Evolutionary conservation across 2,329 filamentous ascomycete species (phyloP), one percentile per base, ranked within the genome.

Genomic region (Incumbomyces lentus): DNA sequence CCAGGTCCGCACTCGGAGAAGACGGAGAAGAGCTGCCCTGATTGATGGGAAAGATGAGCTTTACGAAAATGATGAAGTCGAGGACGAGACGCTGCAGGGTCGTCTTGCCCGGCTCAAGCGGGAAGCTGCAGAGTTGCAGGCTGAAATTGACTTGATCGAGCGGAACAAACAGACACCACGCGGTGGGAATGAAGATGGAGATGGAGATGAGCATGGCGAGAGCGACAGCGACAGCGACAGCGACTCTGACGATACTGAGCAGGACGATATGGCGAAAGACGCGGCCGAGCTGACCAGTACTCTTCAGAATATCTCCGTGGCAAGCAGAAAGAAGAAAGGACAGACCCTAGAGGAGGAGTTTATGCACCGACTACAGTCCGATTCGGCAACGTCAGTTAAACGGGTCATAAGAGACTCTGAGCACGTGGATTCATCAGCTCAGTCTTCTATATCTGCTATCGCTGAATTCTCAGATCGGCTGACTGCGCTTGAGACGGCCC

Each of bases 401-500:
- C 46, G 49, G 6, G 40, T 51, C 29, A 45, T 43, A 2, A 44
- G 36, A 14, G 17, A 45, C 2, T 17, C 52, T 31, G 47, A 52
- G 44, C 36, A 60, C 4, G 52, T 62, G 2, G 29, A 38, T 8
- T 14, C 22, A 8, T 34, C 38, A 6, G 33, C 42, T 18, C 81
- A 70, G 37, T 74, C 65, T 41, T 85, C 19, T 72, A 95, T 31
- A 79, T 81, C 30, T 85, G 88, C 63, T 83, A 86, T 56, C 6
- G 86, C 89, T 18, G 84, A 92, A 52, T 95, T 98, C 58, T 90
- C 96, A 61, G 75, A 78, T 26, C 79, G 92, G 4, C 76, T 98
- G 16, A 70, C 82, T 2, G 70, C 84, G 26, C 71, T 98, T 40
- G 92, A 98, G 68, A 80, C 80, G 55, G 77, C 81, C 1, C 75